These are phyloP conservation scores for Ophiostoma populinum DNA, from an alignment of 2,329 filamentous ascomycete genomes.

Conservation along the genomic window DNA sequence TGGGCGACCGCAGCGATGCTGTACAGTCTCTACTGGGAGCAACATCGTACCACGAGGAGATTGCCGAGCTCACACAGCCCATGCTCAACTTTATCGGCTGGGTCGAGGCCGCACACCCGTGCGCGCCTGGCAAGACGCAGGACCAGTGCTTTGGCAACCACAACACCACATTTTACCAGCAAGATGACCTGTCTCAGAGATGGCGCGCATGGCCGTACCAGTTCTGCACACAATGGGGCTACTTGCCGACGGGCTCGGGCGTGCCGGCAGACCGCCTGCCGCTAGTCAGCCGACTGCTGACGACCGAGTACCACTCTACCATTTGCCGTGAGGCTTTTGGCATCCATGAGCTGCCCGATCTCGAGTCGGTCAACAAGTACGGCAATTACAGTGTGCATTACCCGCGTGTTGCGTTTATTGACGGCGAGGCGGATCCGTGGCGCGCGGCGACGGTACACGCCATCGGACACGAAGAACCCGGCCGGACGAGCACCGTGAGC, in stretches of 20 bases:
- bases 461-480: constrained; percentile 37
- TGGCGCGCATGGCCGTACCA: constrained; percentile 35
- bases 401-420: constrained; percentile 58
- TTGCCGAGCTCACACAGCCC: constrained; percentile 16
- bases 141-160: constrained; percentile 22
- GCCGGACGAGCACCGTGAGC: constrained; percentile 38
- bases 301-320: constrained; percentile 41
- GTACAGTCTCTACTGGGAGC: constrained; percentile 23
- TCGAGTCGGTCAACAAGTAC: constrained; percentile 55
- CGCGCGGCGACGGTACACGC: constrained; percentile 55
- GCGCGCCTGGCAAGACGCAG: constrained; percentile 15
- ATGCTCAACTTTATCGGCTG: constrained; percentile 37
- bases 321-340: constrained; percentile 55
- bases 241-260: constrained; percentile 54
- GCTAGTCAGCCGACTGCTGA: constrained; percentile 53
- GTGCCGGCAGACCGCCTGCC: constrained; percentile 47
- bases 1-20: constrained; percentile 18
- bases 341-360: constrained; percentile 44
- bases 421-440: constrained; percentile 70
- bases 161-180: constrained; percentile 18
- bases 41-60: constrained; percentile 22
- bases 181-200: constrained; percentile 20
- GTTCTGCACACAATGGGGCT: constrained; percentile 54
- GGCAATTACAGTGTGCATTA: constrained; percentile 59
- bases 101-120: constrained; percentile 17